Evolutionary conservation across 805 yeast species (phyloP).

Genomic region (Candida glaebosa): DNA sequence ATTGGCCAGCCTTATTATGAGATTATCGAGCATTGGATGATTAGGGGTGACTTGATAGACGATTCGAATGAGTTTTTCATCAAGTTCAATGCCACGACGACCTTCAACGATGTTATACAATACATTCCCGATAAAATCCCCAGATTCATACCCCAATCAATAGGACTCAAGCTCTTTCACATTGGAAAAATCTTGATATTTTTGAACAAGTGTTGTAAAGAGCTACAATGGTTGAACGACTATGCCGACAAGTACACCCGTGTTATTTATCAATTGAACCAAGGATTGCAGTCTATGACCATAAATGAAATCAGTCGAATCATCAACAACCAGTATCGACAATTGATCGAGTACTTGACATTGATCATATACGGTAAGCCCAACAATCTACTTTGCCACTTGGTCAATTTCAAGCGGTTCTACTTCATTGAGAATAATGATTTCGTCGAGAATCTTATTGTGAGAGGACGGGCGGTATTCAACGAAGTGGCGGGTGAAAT

Average conservation of each 20-base stretch:
- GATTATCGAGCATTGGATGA: constrained; percentile 62
- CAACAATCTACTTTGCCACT: constrained; percentile 47
- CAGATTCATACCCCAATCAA: constrained; percentile 27
- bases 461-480: constrained; percentile 51
- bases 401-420: constrained; percentile 61
- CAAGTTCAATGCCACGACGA: constrained; percentile 25
- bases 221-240: constrained; percentile 58
- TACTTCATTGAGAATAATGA: constrained; percentile 78
- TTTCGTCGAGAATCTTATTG: constrained; percentile 64
- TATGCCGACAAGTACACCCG: constrained; percentile 33
- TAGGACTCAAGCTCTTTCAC: constrained; percentile 49
- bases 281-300: constrained; percentile 31
- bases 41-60: constrained; percentile 59
- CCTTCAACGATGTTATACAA: constrained; percentile 33
- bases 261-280: constrained; percentile 25
- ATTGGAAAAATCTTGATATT: constrained; percentile 73
- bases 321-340: constrained; percentile 43
- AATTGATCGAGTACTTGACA: constrained; percentile 52
- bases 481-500: constrained; percentile 60
- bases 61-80: constrained; percentile 63
- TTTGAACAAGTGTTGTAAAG: constrained; percentile 62
- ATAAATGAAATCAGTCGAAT: constrained; percentile 33
- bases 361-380: constrained; percentile 43
- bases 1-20: constrained; percentile 59
- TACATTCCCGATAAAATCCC: constrained; percentile 41